phyloP scores from a whole-genome alignment of 202 grass and related monocot genomes.

The Thinopyrum obtusiflorum region DNA sequence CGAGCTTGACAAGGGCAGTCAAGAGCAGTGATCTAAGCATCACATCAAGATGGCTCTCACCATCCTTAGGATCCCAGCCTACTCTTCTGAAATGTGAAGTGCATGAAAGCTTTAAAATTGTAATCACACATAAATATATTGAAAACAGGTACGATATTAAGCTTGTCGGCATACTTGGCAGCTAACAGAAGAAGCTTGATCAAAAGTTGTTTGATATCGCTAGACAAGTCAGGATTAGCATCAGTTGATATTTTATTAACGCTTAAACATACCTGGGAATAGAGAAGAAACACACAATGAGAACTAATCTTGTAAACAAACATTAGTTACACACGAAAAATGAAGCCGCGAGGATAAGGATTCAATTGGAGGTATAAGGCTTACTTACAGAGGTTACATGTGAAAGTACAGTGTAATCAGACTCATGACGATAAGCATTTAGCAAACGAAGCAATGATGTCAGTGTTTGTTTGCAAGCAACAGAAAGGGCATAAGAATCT shows the following conservation, averaged over 20 bases:
- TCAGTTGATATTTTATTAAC: constrained; percentile 64
- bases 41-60: constrained; percentile 86
- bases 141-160: not conserved
- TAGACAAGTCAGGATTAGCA: constrained; percentile 64
- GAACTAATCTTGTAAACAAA: not conserved
- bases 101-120: constrained; percentile 15
- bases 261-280: constrained; percentile 59
- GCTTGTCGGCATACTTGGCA: constrained; percentile 51
- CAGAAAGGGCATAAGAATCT: constrained; percentile 71
- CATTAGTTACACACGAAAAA: not conserved
- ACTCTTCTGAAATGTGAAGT: constrained; percentile 64
- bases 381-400: constrained; percentile 82
- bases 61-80: constrained; percentile 72
- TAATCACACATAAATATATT: constrained; percentile 1
- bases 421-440: constrained; percentile 68
- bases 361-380: not conserved
- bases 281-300: constrained; percentile 16
- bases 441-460: constrained; percentile 74
- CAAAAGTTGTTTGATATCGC: constrained; percentile 66
- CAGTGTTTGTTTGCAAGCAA: constrained; percentile 76
- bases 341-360: constrained; percentile 12
- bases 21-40: constrained; percentile 87
- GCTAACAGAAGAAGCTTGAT: constrained; percentile 72
- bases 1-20: constrained; percentile 70
- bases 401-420: constrained; percentile 84